Evolutionary conservation across 768 basidiomycete genomes (phyloP), one percentile per base, ranked within the genome.

Genomic region (Boletus vermiculosoides): DNA sequence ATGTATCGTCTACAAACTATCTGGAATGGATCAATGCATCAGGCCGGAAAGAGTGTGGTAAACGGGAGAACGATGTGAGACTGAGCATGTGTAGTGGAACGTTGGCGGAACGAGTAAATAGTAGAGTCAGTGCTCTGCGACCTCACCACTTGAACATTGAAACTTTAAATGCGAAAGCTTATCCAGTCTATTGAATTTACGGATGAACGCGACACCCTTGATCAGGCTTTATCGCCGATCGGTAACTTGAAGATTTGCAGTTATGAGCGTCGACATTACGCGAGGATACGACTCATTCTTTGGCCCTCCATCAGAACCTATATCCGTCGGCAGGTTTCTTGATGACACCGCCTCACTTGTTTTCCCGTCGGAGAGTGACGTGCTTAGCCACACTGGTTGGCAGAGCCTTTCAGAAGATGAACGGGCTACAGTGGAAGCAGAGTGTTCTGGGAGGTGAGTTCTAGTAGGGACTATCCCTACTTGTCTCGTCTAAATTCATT

Each of bases 241-340:
- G 1, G 25, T 13, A 39, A 15, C 9, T 31, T 46, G 48, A 30
- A 34, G 34, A 1, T 18, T 31, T 28, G 20, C 10, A 34, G 7
- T 20, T 22, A 61, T 71, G 65, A 65, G 49, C 50, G 48, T 58
- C 41, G 63, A 71, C 57, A 63, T 73, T 56, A 58, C 52, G 9
- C 71, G 70, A 53, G 65, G 68, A 36, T 65, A 73, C 31, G 83
- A 85, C 59, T 83, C 80, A 33, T 75, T 80, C 53, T 84, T 87
- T 69, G 87, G 87, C 0, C 87, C 86, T 42, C 74, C 85, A 22
- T 88, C 87, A 40, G 79, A 85, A 34, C 72, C 63, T 25, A 76
- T 88, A 33, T 67, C 81, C 45, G 59, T 88, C 45, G 66, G 64
- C 28, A 69, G 69, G 1, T 86, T 86, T 62, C 57, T 81, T 15